Base-by-base conservation (phyloP, 2,329 filamentous ascomycete genomes). In the Sclerotinia subarctica region DNA sequence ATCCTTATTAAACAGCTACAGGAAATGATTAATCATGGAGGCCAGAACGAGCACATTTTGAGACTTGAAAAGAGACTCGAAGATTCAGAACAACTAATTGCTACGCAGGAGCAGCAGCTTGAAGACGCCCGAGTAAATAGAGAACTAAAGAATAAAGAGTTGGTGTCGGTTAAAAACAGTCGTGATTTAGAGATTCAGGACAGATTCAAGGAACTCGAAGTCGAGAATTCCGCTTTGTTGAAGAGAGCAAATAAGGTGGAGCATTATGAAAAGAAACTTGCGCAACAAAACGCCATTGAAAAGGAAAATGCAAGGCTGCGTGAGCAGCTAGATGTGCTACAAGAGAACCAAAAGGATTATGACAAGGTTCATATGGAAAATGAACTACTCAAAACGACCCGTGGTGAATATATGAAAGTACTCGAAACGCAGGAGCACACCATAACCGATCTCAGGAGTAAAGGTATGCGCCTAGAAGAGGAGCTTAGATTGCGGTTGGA, bases 1-100 rank as follows among this genome's bases (percentile, higher is more conserved):
- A 83, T 85, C 59, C 79, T 80, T 54, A 68, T 76, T 35, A 66
- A 69, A 32, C 60, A 46, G 15, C 70, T 75, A 24, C 67, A 75
- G 69, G 72, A 73, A 66, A 76, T 81, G 78, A 79, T 86, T 80
- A 80, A 86, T 76, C 79, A 66, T 19, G 54, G 81, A 77, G 81
- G 80, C 77, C 85, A 80, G 76, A 83, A 80, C 29, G 81, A 83
- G 66, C 79, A 83, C 62, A 83, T 87, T 70, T 81, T 81, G 78
- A 78, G 82, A 69, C 79, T 90, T 72, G 82, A 88, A 72, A 79
- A 80, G 54, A 84, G 85, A 72, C 80, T 89, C 32, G 84, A 85
- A 52, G 87, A 92, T 73, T 88, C 90, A 74, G 88, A 92, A 76
- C 84, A 89, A 68, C 81, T 92, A 62, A 93, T 94, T 74, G 87